Evolutionary conservation across 352 stramenopile genomes (phyloP), one percentile per base, ranked within the genome.

Genomic region (Blastocystis sp.): DNA sequence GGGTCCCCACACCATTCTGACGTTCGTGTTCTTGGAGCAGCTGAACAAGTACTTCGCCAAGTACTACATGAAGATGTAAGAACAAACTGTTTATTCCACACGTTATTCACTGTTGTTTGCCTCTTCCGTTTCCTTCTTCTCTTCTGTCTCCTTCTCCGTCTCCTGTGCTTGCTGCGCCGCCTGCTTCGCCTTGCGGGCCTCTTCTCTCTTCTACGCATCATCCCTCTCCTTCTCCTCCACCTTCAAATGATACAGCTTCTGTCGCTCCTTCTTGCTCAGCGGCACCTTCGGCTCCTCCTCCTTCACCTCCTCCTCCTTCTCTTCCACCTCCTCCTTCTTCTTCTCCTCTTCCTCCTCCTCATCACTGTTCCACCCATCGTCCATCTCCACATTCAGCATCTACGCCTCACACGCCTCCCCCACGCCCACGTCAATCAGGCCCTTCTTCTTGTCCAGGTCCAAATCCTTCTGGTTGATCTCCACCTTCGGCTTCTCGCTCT

Each of bases 391-490:
- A 77, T 77, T 77, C 66, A 77, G 60, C 66, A 77, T 77, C 66
- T 77, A 54, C n/a, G 28, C 28, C 28, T 34, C 28, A 34, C 28
- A 34, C 28, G 28, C 28, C 28, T 34, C 28, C 28, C 28, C n/a
- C 66, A 45, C 60, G 19, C 38, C 7, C 34, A 77, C 66, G 60
- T 77, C 66, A 34, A 77, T 77, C 38, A 77, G 60, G 34, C 66
- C 66, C 38, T 77, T 77, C 66, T 77, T 42, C 40, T 77, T 77
- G 19, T 77, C 66, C 66, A 77, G 19, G 17, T 77, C 66, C 34
- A 77, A 24, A 77, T 77, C 66, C 66, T 77, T 77, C 42, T 77
- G 38, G 19, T 77, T 77, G 66, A 77, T 60, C 66, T 77, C 66
- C 28, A 77, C 40, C 42, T 77, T 77, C 34, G 66, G 66, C 34